Evolutionary conservation across 495 filamentous ascomycete genomes (phyloP).

Genomic region (Aspergillus diversus): DNA sequence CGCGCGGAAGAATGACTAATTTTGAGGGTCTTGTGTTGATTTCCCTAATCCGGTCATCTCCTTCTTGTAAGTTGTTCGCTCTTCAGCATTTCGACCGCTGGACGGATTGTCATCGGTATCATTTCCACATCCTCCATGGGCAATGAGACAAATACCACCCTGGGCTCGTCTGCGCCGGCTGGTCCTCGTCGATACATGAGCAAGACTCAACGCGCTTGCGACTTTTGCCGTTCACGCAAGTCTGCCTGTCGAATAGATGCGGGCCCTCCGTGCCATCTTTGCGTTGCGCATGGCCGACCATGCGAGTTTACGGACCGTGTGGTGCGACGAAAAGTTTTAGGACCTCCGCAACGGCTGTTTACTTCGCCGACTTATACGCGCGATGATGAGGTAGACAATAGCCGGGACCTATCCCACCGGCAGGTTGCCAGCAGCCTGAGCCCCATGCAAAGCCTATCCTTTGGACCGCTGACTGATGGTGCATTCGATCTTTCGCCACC

Average conservation of each 20-base stretch:
- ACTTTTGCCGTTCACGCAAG: conserved; percentile 7
- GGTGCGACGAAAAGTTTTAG: neutral
- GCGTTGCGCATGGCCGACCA: neutral
- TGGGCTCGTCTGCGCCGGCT: neutral
- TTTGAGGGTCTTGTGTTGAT: no score
- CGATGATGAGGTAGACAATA: neutral
- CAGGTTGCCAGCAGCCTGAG: neutral
- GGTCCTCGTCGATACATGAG: conserved; percentile 10
- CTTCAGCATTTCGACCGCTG: no score
- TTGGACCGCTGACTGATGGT: neutral
- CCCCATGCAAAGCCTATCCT: neutral
- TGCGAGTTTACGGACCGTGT: conserved; percentile 10
- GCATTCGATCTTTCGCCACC: neutral
- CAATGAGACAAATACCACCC: neutral
- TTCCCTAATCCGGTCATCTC: no score
- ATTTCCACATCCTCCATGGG: neutral
- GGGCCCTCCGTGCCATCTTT: conserved; percentile 4
- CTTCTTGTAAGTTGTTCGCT: no score
- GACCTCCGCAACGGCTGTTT: neutral
- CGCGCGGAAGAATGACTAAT: no score
- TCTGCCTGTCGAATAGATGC: conserved; percentile 10
- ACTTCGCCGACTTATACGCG: neutral
- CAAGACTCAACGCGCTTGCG: conserved; percentile 13
- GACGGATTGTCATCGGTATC: neutral
- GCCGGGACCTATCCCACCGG: neutral